Evolutionary conservation across 73 alveolate genomes (phyloP).

Genomic region (Paramecium sexaurelia): DNA sequence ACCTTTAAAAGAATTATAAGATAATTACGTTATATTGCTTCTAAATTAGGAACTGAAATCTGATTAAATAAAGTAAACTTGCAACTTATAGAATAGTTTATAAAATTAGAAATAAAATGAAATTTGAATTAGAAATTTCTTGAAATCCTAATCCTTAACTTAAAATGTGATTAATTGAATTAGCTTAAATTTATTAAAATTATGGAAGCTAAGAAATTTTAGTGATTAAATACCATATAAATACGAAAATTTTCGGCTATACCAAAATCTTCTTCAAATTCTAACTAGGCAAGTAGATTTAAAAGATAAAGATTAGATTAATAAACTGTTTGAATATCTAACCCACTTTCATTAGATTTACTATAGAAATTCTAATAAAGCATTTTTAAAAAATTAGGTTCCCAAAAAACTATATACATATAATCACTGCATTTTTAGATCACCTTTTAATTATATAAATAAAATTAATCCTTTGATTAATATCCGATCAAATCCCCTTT

Average conservation of each 20-base stretch:
- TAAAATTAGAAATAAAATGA: not conserved
- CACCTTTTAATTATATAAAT: not conserved
- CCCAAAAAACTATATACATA: not conserved
- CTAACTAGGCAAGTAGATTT: not conserved
- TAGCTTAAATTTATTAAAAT: not conserved
- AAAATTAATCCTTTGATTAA: not conserved
- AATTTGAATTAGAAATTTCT: not conserved
- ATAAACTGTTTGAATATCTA: not conserved
- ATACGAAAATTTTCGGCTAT: not conserved
- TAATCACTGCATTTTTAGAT: not conserved
- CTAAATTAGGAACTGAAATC: not conserved
- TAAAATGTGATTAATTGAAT: not conserved
- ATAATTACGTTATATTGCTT: not conserved
- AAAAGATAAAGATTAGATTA: not conserved
- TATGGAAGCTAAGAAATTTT: not conserved
- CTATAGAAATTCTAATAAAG: not conserved
- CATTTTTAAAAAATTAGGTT: not conserved
- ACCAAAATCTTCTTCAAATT: not conserved
- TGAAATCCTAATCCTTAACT: not conserved
- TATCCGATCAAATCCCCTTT: not conserved
- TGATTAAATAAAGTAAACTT: not conserved
- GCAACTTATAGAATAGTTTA: not conserved
- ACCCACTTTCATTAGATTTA: not conserved
- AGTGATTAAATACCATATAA: not conserved
- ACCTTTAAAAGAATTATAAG: not conserved